Percentiles rank a stretch among this genome's conserved stretches.
Conservation (phyloP, 1,284 basidiomycete species). For the Tranzscheliella williamsii region DNA sequence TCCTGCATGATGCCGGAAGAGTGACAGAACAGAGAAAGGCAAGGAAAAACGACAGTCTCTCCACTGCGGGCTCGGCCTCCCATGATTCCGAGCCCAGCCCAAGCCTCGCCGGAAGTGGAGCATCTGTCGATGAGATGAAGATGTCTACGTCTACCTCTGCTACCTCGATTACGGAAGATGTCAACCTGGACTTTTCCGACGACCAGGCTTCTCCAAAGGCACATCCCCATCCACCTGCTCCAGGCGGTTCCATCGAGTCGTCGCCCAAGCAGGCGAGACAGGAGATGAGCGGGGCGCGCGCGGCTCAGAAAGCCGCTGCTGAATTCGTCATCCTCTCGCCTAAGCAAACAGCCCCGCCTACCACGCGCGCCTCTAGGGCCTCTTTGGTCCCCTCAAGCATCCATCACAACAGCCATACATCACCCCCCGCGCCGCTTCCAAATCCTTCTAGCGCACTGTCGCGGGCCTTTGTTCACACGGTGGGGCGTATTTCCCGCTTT, state of each 20-base stretch:
- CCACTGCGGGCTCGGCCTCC: conserved; percentile 15
- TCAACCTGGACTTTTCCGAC: conserved; percentile 27
- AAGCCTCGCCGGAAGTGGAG: background rate
- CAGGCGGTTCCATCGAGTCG: background rate
- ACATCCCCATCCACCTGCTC: background rate
- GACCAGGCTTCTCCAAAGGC: conserved; percentile 5
- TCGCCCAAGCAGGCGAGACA: background rate
- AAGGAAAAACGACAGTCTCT: conserved; percentile 24
- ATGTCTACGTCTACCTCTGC: conserved; percentile 5
- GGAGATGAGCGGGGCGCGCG: background rate
- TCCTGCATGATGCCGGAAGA: conserved; percentile 30
- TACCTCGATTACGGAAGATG: conserved; percentile 14
- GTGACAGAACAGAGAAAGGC: conserved; percentile 1
- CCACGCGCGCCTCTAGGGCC: background rate
- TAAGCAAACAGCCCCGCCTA: background rate
- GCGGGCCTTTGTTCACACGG: conserved; percentile 76
- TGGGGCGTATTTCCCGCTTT: conserved; percentile 79
- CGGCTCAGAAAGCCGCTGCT: conserved; percentile 26
- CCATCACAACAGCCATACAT: background rate
- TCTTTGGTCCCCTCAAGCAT: background rate
- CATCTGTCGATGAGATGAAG: background rate
- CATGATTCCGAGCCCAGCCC: conserved; percentile 15
- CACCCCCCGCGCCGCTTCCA: conserved; percentile 32
- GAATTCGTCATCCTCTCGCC: conserved; percentile 29
- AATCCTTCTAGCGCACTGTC: conserved; percentile 67